phyloP scores from a whole-genome alignment of 148 eudicot species.

The Camellia lanceoleosa region DNA sequence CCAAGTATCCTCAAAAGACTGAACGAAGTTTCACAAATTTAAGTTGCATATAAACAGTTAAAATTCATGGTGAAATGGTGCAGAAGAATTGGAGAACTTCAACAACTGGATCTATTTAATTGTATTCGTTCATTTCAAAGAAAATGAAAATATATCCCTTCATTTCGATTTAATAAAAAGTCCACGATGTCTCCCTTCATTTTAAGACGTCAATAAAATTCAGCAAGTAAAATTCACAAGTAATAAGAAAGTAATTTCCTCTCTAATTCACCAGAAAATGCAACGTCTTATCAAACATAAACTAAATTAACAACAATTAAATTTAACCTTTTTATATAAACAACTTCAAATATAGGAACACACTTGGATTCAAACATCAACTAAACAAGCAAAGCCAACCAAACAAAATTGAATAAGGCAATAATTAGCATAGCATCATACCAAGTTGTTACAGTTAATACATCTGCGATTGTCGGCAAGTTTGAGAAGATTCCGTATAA shows the following conservation, averaged over 20 bases:
- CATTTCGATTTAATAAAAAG: neutral
- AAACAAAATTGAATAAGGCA: neutral
- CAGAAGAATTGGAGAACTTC: neutral
- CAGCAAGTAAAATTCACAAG: neutral
- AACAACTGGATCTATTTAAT: neutral
- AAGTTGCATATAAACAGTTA: neutral
- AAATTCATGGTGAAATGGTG: neutral
- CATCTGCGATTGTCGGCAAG: constrained; percentile 70
- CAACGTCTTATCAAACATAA: neutral
- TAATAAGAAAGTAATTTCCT: neutral
- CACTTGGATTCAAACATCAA: neutral
- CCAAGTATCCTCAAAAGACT: neutral
- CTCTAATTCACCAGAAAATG: neutral
- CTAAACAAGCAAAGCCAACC: neutral
- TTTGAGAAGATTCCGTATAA: constrained; percentile 68
- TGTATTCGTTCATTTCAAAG: too few species aligned
- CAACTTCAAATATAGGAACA: neutral
- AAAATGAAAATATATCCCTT: too few species aligned
- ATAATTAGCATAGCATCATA: constrained; percentile 44
- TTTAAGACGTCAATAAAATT: neutral
- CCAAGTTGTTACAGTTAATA: constrained; percentile 71
- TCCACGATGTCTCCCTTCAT: too few species aligned
- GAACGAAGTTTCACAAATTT: neutral
- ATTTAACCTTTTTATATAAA: neutral
- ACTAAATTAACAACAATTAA: neutral